Conservation (phyloP, 1,284 basidiomycete species). For the Bjerkandera adusta region DNA sequence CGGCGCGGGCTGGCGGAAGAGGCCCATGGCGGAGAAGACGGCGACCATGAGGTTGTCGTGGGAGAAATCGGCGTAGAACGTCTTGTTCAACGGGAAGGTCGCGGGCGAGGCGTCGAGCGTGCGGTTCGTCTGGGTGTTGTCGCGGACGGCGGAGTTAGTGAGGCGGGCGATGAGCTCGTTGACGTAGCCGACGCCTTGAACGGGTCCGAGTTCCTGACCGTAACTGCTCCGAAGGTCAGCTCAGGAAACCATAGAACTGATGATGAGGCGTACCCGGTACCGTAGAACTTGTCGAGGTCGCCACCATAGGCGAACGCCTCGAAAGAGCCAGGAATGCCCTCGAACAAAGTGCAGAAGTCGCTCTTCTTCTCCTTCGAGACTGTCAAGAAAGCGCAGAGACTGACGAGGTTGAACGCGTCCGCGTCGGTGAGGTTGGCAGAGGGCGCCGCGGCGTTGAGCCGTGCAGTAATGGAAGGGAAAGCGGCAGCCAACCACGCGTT, state of each 20-base stretch:
- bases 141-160: conserved; percentile 54
- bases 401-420: conserved; percentile 65
- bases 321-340: conserved; percentile 47
- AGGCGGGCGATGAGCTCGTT: conserved; percentile 86
- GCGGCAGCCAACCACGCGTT: conserved; percentile 55
- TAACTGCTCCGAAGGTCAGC: conserved; percentile 40
- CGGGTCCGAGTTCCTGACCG: conserved; percentile 62
- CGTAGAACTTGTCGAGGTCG: conserved; percentile 80
- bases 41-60: conserved; percentile 83
- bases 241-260: background rate
- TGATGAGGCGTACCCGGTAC: conserved; percentile 48
- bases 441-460: conserved; percentile 63
- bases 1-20: conserved; percentile 44
- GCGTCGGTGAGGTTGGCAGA: conserved; percentile 55
- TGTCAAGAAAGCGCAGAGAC: conserved; percentile 79
- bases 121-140: conserved; percentile 76
- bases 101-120: conserved; percentile 64
- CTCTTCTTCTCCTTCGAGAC: conserved; percentile 52
- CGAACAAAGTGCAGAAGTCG: conserved; percentile 72
- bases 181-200: conserved; percentile 80
- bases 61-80: conserved; percentile 75
- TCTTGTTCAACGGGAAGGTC: conserved; percentile 73
- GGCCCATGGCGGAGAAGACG: conserved; percentile 71
- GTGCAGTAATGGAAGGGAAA: conserved; percentile 51
- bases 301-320: conserved; percentile 64